Evolutionary conservation across 2,329 filamentous ascomycete species (phyloP), one percentile per base, ranked within the genome.

Genomic region (Grosmannia clavigera): DNA sequence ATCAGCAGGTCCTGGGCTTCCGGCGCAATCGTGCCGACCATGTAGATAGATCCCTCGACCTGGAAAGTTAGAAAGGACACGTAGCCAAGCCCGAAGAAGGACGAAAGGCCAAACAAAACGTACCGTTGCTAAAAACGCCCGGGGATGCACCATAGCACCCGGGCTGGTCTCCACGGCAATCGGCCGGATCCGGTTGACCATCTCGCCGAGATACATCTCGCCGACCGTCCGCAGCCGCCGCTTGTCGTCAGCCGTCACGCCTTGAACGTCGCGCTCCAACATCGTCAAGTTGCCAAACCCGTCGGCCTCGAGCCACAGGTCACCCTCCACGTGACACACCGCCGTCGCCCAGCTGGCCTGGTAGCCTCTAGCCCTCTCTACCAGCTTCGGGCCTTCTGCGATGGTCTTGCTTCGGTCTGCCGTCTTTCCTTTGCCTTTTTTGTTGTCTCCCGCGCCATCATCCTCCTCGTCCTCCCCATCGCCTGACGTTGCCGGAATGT

Each of bases 11-110:
- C 87, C 68, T 90, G 86, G 58, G 88, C 83, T 4, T 79, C 71
- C 0, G 87, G 78, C 3, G 85, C 78, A 64, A 99, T 90, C 7
- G 87, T 81, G 0, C 88, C 90, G 67, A 94, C 92, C 64, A 99
- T 83, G 71, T 96, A 96, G 56, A 99, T 86, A 0, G 87, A 87
- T 31, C 94, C 94, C 71, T 97, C 92, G 55, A 92, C 84, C 90
- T 94, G 66, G n/a, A 16, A 19, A 2, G 35, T 33, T 22, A 29
- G 38, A 61, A 58, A 60, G n/a, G 16, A 46, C 16, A 5, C n/a
- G 38, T 38, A 33, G 12, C 50, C 22, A 50, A 7, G 38, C 14
- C 22, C 22, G 22, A 40, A 58, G 22, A 19, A 25, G 29, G 52
- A 54, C 33, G 29, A 56, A 51, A 11, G 40, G 40, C 22, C n/a